Conservation (phyloP, 345 rosid species). For the Euphorbia peplus region DNA sequence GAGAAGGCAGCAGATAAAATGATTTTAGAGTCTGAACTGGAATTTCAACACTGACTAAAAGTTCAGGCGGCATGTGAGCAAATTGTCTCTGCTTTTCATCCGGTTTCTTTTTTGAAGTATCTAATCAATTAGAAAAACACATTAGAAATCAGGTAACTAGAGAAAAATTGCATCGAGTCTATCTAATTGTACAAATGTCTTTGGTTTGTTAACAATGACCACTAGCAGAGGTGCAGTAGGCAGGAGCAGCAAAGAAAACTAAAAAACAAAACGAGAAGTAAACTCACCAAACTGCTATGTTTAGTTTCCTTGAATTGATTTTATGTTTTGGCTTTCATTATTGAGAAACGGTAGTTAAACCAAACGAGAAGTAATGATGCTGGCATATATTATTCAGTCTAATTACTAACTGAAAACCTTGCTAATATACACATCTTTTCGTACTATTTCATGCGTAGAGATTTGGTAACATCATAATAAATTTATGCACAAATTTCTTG, state of each 20-base stretch:
- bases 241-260: background rate
- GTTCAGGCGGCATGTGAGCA: slow-evolving; percentile 86
- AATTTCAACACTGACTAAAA: slow-evolving; percentile 51
- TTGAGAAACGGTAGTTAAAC: background rate
- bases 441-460: background rate
- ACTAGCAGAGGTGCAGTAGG: background rate
- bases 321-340: background rate
- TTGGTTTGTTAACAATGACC: background rate
- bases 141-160: slow-evolving; percentile 17
- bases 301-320: background rate
- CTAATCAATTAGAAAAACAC: slow-evolving; percentile 31
- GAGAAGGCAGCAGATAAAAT: slow-evolving; percentile 73
- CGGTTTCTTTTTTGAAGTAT: slow-evolving; percentile 26
- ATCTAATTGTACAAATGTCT: slow-evolving; percentile 10
- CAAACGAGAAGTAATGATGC: background rate
- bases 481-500: background rate
- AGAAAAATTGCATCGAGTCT: background rate
- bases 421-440: background rate
- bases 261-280: background rate
- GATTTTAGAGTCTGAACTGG: slow-evolving; percentile 46
- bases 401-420: background rate
- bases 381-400: background rate
- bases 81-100: slow-evolving; percentile 42
- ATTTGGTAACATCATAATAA: no score
- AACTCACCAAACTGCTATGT: background rate